A percentile compares a stretch with the other conserved stretches of the same genome.
Evolutionary conservation across 805 yeast genomes (phyloP).

Genomic region (Candida railenensis): DNA sequence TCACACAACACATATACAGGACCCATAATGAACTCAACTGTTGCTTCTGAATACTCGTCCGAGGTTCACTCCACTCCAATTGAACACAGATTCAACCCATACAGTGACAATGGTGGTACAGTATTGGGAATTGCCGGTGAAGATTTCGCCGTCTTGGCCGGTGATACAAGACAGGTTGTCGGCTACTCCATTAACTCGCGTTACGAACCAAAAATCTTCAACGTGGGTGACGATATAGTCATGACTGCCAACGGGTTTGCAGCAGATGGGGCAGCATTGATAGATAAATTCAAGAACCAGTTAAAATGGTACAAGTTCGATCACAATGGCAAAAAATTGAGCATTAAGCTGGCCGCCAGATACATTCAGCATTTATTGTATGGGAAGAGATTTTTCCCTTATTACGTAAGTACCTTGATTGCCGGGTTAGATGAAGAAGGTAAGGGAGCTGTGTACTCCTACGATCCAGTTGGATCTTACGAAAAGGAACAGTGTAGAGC

Average conservation of each 20-base stretch:
- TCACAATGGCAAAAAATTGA: constrained; percentile 67
- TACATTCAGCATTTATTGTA: constrained; percentile 85
- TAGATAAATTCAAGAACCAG: constrained; percentile 67
- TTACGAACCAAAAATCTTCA: constrained; percentile 84
- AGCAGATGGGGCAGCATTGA: constrained; percentile 88
- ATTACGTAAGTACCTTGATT: constrained; percentile 90
- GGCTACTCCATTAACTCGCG: constrained; percentile 94
- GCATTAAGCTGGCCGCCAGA: constrained; percentile 78
- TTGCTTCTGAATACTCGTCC: constrained; percentile 66
- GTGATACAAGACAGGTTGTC: constrained; percentile 95
- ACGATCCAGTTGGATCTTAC: constrained; percentile 97
- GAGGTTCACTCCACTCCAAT: constrained; percentile 62
- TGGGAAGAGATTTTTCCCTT: constrained; percentile 94
- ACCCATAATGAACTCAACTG: constrained; percentile 36
- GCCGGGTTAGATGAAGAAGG: constrained; percentile 94
- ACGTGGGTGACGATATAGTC: constrained; percentile 83
- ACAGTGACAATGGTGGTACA: constrained; percentile 95
- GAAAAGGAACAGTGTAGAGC: constrained; percentile 98
- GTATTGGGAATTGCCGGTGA: constrained; percentile 97
- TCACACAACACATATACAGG: neutral
- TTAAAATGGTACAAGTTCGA: constrained; percentile 92
- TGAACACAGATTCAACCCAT: constrained; percentile 91
- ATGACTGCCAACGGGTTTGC: constrained; percentile 95
- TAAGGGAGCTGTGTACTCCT: constrained; percentile 91
- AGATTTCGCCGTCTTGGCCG: constrained; percentile 95